Base-by-base conservation (phyloP, 208 protist species). In the Trichomonas tenax region DNA sequence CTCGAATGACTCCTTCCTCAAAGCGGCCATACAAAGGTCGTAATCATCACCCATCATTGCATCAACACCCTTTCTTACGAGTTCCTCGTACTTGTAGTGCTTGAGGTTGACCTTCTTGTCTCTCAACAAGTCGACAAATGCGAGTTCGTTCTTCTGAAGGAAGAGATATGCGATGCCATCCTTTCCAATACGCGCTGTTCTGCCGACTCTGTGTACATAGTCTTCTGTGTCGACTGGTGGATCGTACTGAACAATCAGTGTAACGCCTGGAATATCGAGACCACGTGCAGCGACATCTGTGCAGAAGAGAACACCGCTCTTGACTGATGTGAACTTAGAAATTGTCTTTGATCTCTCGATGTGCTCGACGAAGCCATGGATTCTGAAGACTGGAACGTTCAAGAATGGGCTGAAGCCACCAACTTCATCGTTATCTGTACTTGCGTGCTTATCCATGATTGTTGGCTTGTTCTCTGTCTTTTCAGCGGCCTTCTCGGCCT, bases 181-280 rank as follows among this genome's bases (percentile, higher is more conserved):
- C 31, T 81, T 81, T 38, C 93, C 93, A 48, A 81, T 81, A 36
- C 93, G 14, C n/a, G 93, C 93, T 44, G 93, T 96, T 82, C 93
- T 3, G 26, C 93, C 93, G 45, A 96, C 93, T 72, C 98, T 98
- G 96, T 99, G 99, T 45, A 99, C 98, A 97, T 99, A 99, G 97
- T 99, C 98, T 23, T 98, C 98, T 63, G 98, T 98, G 63, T 99
- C 98, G 17, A 98, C 97, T 51, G 99, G 99, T 21, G 99, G 98
- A 97, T 99, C 99, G 97, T 99, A 99, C 97, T 99, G 99, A 44
- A 99, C 97, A 97, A 99, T 99, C 98, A 98, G 99, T 96, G 98
- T 97, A 34, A 99, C 98, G 44, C 97, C 97, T 36, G 98, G 98
- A 44, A 99, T 98, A 97, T 99, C 98, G 36, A 97, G 96, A 9